Base-by-base conservation (phyloP, 345 rosid species). In the Gossypium thurberi region DNA sequence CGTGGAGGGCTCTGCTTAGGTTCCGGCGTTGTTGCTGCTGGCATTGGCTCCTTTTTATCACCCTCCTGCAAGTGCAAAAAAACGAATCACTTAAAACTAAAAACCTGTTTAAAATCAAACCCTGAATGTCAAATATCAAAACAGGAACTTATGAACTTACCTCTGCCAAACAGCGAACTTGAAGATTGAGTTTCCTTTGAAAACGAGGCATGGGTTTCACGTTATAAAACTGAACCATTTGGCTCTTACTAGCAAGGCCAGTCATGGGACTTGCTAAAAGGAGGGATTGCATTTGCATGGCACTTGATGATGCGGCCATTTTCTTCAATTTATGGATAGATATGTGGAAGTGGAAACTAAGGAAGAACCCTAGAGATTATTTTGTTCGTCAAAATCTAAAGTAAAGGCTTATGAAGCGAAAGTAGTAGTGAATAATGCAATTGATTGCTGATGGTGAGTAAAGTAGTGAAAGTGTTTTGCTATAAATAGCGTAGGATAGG, bases 251-350 rank as follows among this genome's bases (percentile, higher is more conserved):
- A 6, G 73, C 21, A 28, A 77, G 59, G 13, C 78, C 73, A 20
- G 77, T 25, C 1, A 78, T 65, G 1, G 91, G 87, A 33, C 77
- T 76, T 0, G 81, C 79, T 13, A 69, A 2, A 0, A 88, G 76
- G 64, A 85, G 73, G 1, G 90, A 75, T 21, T 87, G 94, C 82
- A 85, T 70, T 17, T 87, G 92, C 82, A 87, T 72, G 40, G 70
- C 62, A 3, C 70, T 56, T 48, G 84, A 48, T 11, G 84, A 48
- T 11, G 84, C 74, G 37, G 89, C 85, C 88, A 89, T 88, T 58
- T 61, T 2, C 21, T 23, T 3, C 21, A 11, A 26, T 5, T 2
- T 20, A 6, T 7, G 26, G 60, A 3, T 12, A 18, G 42, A 26
- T 1, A 23, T 25, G 0, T 11, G 17, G 14, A 11, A 58, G 63